These are phyloP conservation scores for Penicillium antarcticum DNA, from an alignment of 495 filamentous ascomycete genomes.

Conservation along the genomic window DNA sequence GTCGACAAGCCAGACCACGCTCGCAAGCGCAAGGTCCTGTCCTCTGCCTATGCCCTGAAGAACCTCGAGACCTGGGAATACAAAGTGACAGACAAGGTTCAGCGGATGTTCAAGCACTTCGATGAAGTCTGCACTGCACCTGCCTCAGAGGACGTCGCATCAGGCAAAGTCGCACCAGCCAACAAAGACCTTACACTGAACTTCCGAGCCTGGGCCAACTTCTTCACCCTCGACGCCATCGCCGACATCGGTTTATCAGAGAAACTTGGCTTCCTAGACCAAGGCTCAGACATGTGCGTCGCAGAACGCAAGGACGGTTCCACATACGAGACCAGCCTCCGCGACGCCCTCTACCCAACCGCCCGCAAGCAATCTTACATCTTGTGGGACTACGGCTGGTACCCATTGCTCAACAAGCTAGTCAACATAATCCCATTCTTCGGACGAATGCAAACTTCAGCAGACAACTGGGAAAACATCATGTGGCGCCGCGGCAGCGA, in stretches of 20 bases:
- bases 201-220: slow-evolving; percentile 43
- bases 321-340: slow-evolving; percentile 36
- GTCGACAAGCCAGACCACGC: slow-evolving; percentile 47
- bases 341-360: slow-evolving; percentile 45
- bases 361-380: slow-evolving; percentile 38
- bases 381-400: slow-evolving; percentile 51
- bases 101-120: slow-evolving; percentile 38
- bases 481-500: slow-evolving; percentile 35
- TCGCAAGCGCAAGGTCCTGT: slow-evolving; percentile 49
- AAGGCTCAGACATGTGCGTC: slow-evolving; percentile 38
- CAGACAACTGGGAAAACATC: slow-evolving; percentile 36
- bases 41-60: slow-evolving; percentile 51
- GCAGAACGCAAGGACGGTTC: slow-evolving; percentile 41
- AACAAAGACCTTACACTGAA: slow-evolving; percentile 33
- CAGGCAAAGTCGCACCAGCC: slow-evolving; percentile 21
- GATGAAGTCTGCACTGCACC: slow-evolving; percentile 31
- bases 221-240: slow-evolving; percentile 49
- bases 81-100: slow-evolving; percentile 51
- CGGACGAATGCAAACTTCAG: slow-evolving; percentile 20
- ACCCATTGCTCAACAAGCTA: slow-evolving; percentile 27
- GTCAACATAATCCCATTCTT: slow-evolving; percentile 34
- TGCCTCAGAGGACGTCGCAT: slow-evolving; percentile 19
- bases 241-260: slow-evolving; percentile 52
- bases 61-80: slow-evolving; percentile 54
- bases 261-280: slow-evolving; percentile 50